A percentile compares a stretch with the other conserved stretches of the same genome.
Conservation (phyloP, 768 basidiomycete species). For the Rhodotorula kratochvilovae region DNA sequence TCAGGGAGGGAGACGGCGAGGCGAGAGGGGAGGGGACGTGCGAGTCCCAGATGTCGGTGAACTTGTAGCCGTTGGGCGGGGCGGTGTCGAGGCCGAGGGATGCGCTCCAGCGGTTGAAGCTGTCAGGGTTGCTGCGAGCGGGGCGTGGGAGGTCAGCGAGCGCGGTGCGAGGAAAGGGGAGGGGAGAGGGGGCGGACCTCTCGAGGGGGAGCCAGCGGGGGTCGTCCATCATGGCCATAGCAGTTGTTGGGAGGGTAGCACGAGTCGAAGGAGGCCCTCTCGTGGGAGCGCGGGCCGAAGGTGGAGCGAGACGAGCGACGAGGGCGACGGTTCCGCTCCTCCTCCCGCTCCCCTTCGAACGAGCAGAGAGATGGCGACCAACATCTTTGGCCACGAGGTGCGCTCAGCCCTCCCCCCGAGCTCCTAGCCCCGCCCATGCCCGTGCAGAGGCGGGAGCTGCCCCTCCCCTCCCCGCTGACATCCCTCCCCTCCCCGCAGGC, state of each 20-base stretch:
- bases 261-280: background rate
- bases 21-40: too few species aligned
- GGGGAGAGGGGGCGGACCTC: background rate
- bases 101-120: constrained; percentile 32
- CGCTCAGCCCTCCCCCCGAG: background rate
- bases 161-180: background rate
- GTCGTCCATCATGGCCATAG: constrained; percentile 4
- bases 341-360: background rate
- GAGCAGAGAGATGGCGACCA: constrained; percentile 64
- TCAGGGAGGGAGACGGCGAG: too few species aligned
- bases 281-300: too few species aligned
- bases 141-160: background rate
- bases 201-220: constrained; percentile 21
- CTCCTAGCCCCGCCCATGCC: background rate
- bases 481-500: constrained; percentile 44
- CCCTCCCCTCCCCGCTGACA: background rate
- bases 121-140: constrained; percentile 16
- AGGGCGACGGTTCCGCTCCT: background rate
- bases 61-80: constrained; percentile 6
- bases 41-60: constrained; percentile 33
- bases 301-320: background rate
- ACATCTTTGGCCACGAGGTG: constrained; percentile 57
- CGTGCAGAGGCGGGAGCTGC: too few species aligned
- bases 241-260: background rate
- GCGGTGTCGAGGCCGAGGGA: constrained; percentile 34